Conservation (phyloP, 768 basidiomycete genomes). For the Tricholoma hemisulphureum region DNA sequence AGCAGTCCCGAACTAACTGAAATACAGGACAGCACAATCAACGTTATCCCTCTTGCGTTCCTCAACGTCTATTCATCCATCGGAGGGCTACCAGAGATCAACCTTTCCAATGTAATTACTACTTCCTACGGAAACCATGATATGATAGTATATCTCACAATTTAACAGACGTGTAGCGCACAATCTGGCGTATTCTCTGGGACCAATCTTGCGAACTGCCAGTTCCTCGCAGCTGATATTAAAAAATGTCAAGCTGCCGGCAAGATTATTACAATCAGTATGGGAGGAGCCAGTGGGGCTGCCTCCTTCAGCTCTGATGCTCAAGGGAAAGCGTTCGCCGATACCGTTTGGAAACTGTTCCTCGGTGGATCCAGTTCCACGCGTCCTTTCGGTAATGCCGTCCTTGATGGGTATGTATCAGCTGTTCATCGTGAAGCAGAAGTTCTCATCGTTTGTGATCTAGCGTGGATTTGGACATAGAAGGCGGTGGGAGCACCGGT, state of each 20-base stretch:
- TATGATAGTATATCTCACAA: neutral
- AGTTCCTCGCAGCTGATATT: constrained; percentile 54
- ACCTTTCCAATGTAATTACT: constrained; percentile 54
- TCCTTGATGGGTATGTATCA: constrained; percentile 55
- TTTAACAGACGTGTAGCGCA: constrained; percentile 50
- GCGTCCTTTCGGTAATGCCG: constrained; percentile 62
- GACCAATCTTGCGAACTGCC: constrained; percentile 57
- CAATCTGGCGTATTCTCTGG: constrained; percentile 51
- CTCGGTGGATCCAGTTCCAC: constrained; percentile 57
- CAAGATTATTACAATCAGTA: constrained; percentile 47
- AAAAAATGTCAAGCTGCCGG: constrained; percentile 55
- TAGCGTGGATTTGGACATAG: constrained; percentile 63
- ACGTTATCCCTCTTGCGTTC: constrained; percentile 63
- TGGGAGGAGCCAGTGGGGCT: constrained; percentile 55
- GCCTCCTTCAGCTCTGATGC: constrained; percentile 50
- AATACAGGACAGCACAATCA: constrained; percentile 52
- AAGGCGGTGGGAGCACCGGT: constrained; percentile 49
- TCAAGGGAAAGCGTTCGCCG: constrained; percentile 51
- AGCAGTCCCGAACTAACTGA: neutral
- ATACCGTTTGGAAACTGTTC: constrained; percentile 67
- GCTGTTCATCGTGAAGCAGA: neutral
- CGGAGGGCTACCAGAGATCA: constrained; percentile 56
- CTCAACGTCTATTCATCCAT: constrained; percentile 57
- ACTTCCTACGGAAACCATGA: neutral
- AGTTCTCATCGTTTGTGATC: neutral